Evolutionary conservation across 768 basidiomycete species (phyloP).

Genomic region (Termitomyces sp.): DNA sequence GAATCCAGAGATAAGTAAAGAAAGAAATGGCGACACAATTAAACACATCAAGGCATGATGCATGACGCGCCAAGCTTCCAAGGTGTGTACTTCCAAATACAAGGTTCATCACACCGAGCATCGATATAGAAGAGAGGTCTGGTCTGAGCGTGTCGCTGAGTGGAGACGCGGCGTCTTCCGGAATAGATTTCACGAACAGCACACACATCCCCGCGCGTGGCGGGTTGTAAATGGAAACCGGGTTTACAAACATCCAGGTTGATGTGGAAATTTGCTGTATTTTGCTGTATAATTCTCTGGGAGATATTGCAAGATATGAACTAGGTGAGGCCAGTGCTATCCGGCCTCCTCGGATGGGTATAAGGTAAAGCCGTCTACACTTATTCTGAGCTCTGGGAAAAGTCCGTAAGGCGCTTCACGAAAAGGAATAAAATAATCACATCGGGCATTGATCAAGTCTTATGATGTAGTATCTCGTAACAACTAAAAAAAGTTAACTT

Average conservation of each 20-base stretch:
- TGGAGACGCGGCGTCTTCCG: background rate
- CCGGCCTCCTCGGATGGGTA: conserved; percentile 10
- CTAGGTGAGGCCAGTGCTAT: background rate
- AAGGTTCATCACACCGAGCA: background rate
- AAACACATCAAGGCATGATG: too few relatives aligned
- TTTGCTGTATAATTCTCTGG: too few relatives aligned
- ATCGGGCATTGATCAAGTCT: conserved; percentile 10
- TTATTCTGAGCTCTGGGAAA: background rate
- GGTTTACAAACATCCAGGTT: background rate
- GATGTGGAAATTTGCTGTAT: too few relatives aligned
- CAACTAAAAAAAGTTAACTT: background rate
- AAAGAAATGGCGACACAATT: background rate
- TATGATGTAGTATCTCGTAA: conserved; percentile 1
- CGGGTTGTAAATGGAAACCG: background rate
- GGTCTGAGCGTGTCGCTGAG: background rate
- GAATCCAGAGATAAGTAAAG: conserved; percentile 1
- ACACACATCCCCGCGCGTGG: background rate
- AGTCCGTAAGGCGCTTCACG: background rate
- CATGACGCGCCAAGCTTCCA: conserved; percentile 1
- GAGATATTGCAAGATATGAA: background rate
- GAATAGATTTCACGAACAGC: background rate
- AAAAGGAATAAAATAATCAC: background rate
- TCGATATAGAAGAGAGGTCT: background rate
- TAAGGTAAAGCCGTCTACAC: background rate
- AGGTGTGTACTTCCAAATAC: background rate